Conservation (phyloP, 2,329 filamentous ascomycete genomes). For the Pseudopithomyces chartarum region DNA sequence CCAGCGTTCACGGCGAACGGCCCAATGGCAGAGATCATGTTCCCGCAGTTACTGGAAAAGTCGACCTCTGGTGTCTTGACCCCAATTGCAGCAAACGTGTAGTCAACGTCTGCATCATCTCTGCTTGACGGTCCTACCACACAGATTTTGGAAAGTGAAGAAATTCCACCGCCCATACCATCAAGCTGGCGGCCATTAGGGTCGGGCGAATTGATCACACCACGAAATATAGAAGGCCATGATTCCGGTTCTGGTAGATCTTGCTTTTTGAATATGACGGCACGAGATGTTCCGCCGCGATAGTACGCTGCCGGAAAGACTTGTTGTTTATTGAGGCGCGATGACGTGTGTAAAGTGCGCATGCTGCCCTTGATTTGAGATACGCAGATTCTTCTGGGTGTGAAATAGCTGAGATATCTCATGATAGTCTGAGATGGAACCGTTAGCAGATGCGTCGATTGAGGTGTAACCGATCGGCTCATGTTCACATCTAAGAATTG, state of each 20-base stretch:
- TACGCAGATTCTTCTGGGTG: too few relatives aligned
- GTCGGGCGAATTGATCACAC: constrained; percentile 67
- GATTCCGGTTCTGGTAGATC: constrained; percentile 53
- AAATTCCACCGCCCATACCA: constrained; percentile 71
- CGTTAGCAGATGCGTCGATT: too few relatives aligned
- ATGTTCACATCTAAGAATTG: too few relatives aligned
- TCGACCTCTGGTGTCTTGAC: constrained; percentile 67
- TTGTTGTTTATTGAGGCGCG: constrained; percentile 4
- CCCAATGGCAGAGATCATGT: constrained; percentile 71
- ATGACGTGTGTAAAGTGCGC: neutral
- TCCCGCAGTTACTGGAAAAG: constrained; percentile 73
- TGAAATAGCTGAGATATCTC: too few relatives aligned
- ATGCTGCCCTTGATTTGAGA: too few relatives aligned
- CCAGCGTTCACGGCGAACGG: constrained; percentile 65
- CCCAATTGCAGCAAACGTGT: constrained; percentile 72
- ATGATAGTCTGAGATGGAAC: too few relatives aligned
- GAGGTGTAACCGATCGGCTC: too few relatives aligned
- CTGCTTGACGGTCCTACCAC: constrained; percentile 60
- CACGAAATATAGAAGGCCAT: constrained; percentile 60
- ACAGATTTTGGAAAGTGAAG: constrained; percentile 71
- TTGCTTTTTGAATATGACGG: constrained; percentile 58
- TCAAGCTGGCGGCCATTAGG: constrained; percentile 66
- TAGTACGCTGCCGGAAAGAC: constrained; percentile 59
- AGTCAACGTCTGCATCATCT: constrained; percentile 62
- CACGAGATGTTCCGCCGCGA: constrained; percentile 68